Evolutionary conservation across 2,329 filamentous ascomycete genomes (phyloP), one percentile per base, ranked within the genome.

Genomic region (Fusarium mangiferae): DNA sequence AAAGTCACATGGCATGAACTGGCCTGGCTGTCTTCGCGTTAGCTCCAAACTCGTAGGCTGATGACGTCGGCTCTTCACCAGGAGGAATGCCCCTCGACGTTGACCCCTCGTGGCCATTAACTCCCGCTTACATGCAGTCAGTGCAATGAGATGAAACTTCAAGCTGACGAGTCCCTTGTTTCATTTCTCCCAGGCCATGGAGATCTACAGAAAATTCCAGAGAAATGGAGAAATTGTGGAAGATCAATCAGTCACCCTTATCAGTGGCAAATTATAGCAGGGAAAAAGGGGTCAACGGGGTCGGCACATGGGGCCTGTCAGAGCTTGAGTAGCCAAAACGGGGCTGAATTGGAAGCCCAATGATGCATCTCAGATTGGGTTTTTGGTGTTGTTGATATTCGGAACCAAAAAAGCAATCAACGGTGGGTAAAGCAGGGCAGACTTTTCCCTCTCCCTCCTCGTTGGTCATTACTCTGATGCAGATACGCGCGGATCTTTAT

Each of bases 131-230:
- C 49, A 51, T 26, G 10, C n/a, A 36, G 30, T 14, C 30, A 20
- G n/a, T 22, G 18, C n/a, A 26, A 36, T 67, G 58, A 62, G 36
- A 66, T 70, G 73, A 66, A 66, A 74, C 71, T 38, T 52, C 30
- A 52, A 46, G 75, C 71, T 78, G 76, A 78, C 76, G 73, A 78
- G 72, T 64, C 66, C 71, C 71, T 63, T 77, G 76, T 78, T 78
- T 78, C 76, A 74, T 68, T 74, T 39, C 65, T 61, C 28, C 58
- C 72, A 65, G 62, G 61, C 64, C 35, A 59, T 59, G 57, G 28
- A 64, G 72, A 77, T 76, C 75, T 73, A 71, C 66, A 60, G 61
- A 67, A 62, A 61, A 49, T 69, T 69, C 48, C 59, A 64, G 28
- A 56, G 30, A 70, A 33, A 55, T 66, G 72, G 69, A 62, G 54